Evolutionary conservation across 495 filamentous ascomycete genomes (phyloP).

Genomic region (Xylaria telfairii): DNA sequence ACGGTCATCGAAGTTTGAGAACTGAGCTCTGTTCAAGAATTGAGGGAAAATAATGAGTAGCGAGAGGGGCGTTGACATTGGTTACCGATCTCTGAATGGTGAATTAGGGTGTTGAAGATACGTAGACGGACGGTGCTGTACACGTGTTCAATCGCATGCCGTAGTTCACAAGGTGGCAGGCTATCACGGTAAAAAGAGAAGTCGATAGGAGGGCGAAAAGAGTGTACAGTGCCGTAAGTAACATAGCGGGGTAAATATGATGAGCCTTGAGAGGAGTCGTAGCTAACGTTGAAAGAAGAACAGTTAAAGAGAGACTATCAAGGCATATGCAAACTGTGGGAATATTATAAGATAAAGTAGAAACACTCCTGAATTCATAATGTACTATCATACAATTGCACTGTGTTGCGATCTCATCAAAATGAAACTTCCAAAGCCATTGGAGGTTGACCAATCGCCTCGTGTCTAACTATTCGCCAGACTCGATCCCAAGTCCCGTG

Average conservation of each 20-base stretch:
- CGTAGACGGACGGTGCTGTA: neutral
- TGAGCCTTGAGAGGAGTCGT: neutral
- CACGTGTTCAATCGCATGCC: neutral
- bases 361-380: constrained; percentile 29
- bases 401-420: constrained; percentile 13
- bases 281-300: neutral
- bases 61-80: neutral
- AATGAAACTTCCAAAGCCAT: constrained; percentile 2
- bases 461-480: neutral
- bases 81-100: neutral
- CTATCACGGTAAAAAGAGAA: neutral
- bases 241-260: neutral
- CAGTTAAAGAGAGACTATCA: neutral
- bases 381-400: constrained; percentile 32
- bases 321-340: neutral
- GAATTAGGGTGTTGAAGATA: neutral
- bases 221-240: neutral
- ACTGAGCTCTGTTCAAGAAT: neutral
- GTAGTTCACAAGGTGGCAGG: neutral
- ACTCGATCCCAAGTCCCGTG: neutral
- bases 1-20: neutral
- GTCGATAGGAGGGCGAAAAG: no score
- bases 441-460: constrained; percentile 8
- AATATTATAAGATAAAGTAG: neutral
- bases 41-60: neutral